A percentile compares a stretch with the other conserved stretches of the same genome.
Evolutionary conservation across 179 eudicot genomes (phyloP).

Genomic region (Beta macrorhiza): DNA sequence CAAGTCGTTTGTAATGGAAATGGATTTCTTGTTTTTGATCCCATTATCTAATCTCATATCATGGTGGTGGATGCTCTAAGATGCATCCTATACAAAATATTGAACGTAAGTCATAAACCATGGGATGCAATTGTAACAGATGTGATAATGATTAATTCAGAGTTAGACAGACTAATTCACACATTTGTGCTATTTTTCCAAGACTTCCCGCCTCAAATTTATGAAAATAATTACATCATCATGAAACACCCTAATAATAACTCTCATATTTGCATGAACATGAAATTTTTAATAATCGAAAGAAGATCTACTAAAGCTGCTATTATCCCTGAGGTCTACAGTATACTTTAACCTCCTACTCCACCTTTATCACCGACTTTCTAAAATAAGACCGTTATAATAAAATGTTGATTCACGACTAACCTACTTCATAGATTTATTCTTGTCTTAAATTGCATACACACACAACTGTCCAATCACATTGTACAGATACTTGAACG

Average conservation of each 20-base stretch:
- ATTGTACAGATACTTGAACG: background rate
- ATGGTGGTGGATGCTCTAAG: too few species aligned
- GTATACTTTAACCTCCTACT: too few species aligned
- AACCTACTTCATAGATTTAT: background rate
- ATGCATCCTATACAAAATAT: too few species aligned
- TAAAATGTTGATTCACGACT: constrained; percentile 26
- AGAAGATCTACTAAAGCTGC: background rate
- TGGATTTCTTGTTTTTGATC: too few species aligned
- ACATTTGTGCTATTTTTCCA: too few species aligned
- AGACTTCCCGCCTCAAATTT: too few species aligned
- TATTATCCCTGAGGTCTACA: background rate
- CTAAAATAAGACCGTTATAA: constrained; percentile 30
- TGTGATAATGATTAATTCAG: too few species aligned
- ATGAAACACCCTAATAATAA: background rate
- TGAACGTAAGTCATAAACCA: too few species aligned
- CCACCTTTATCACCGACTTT: constrained; percentile 12
- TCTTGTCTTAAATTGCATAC: constrained; percentile 1
- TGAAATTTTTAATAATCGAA: background rate
- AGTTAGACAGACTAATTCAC: too few species aligned
- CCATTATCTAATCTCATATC: too few species aligned
- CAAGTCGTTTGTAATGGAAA: too few species aligned
- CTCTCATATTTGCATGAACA: constrained; percentile 1
- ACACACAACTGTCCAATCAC: constrained; percentile 19
- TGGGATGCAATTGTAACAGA: too few species aligned
- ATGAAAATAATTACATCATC: constrained; percentile 13